These are phyloP conservation scores for Gamsiella multidivaricata DNA, from an alignment of 192 early-diverging fungal genomes.

Conservation along the genomic window DNA sequence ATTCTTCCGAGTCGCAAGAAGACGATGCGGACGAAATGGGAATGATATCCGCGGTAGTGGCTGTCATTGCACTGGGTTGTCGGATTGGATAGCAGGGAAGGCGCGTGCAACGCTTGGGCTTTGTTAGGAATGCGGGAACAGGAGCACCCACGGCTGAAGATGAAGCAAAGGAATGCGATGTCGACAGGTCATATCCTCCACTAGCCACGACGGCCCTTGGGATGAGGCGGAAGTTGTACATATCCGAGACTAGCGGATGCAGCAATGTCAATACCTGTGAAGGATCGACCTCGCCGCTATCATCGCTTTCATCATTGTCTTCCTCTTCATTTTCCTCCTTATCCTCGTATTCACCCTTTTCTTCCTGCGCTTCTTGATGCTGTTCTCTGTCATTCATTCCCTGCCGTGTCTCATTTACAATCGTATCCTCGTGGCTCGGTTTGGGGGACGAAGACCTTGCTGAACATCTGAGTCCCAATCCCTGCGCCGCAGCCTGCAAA, in stretches of 20 bases:
- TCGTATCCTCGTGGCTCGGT: too few relatives aligned
- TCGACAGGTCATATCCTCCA: too few relatives aligned
- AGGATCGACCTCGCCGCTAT: conserved; percentile 6
- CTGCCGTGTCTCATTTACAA: neutral
- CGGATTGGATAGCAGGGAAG: conserved; percentile 44
- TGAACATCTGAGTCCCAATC: neutral
- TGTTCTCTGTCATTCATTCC: too few relatives aligned
- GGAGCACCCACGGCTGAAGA: neutral
- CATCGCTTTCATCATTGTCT: neutral
- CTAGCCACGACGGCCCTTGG: conserved; percentile 6
- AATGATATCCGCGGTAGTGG: neutral
- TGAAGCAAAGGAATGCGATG: too few relatives aligned
- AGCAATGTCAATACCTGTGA: conserved; percentile 40
- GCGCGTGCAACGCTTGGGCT: conserved; percentile 36
- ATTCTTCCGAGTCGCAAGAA: neutral
- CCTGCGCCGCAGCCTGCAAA: neutral
- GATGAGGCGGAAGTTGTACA: conserved; percentile 51
- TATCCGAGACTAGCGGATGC: conserved; percentile 41
- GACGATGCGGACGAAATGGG: neutral
- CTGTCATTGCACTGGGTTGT: neutral
- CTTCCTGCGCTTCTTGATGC: too few relatives aligned
- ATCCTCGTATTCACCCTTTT: neutral
- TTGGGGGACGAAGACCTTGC: neutral
- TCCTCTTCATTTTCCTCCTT: neutral
- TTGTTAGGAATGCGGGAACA: conserved; percentile 13